A percentile compares a stretch with the other conserved stretches of the same genome.
Conservation (phyloP, 805 yeast genomes). For the Myxozyma kluyveri region DNA sequence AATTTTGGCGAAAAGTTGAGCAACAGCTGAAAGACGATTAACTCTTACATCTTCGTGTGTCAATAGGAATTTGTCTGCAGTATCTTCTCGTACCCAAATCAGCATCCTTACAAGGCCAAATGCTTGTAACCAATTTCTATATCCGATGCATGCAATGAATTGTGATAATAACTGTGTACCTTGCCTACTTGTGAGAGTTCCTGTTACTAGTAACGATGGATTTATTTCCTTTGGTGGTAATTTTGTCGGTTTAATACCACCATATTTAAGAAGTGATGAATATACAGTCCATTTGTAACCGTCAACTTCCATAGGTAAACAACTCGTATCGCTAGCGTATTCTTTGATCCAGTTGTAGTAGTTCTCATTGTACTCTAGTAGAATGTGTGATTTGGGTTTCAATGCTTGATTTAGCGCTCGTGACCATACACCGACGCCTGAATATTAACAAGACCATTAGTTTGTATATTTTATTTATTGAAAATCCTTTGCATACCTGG, state of each 20-base stretch:
- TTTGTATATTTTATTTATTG: not conserved
- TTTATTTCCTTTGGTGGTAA: slow-evolving; percentile 47
- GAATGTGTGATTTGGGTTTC: slow-evolving; percentile 60
- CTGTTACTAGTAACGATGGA: slow-evolving; percentile 55
- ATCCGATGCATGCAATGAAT: slow-evolving; percentile 65
- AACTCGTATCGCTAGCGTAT: slow-evolving; percentile 18
- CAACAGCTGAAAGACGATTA: slow-evolving; percentile 60
- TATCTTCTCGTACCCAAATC: slow-evolving; percentile 59
- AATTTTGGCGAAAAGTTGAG: slow-evolving; percentile 62
- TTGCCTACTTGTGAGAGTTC: slow-evolving; percentile 53
- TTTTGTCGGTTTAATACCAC: slow-evolving; percentile 43
- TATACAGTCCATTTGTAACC: slow-evolving; percentile 72
- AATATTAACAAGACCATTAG: too few relatives aligned
- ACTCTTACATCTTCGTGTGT: slow-evolving; percentile 56
- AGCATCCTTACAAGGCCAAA: slow-evolving; percentile 75
- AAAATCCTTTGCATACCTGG: slow-evolving; percentile 3
- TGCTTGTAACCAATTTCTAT: slow-evolving; percentile 69
- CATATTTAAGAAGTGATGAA: slow-evolving; percentile 45
- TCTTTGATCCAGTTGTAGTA: slow-evolving; percentile 32
- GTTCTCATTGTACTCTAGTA: slow-evolving; percentile 53
- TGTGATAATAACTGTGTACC: slow-evolving; percentile 73
- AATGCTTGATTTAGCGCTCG: slow-evolving; percentile 58
- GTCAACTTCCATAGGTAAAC: slow-evolving; percentile 41
- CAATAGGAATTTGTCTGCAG: slow-evolving; percentile 58
- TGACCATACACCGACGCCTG: slow-evolving; percentile 58